Base-by-base conservation (phyloP, 352 stramenopile genomes). In the Elongisporangium senticosum region DNA sequence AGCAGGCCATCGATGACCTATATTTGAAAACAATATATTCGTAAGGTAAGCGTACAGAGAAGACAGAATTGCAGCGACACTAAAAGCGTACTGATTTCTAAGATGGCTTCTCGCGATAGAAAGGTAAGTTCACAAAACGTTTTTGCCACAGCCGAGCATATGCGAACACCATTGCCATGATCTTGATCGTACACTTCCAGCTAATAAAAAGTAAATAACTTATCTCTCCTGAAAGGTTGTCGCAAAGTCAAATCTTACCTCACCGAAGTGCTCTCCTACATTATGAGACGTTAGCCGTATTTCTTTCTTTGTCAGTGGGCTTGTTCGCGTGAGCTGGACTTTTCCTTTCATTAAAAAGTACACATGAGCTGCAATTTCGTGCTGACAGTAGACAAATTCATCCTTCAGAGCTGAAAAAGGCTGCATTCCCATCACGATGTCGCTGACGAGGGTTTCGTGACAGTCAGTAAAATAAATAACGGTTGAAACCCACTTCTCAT, bases 271-370 rank as follows among this genome's bases (percentile, higher is more conserved):
- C 21, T 91, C 76, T 11, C 85, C 85, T 20, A 80, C 50, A 0
- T 24, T 55, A 48, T 90, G 66, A 8, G 72, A 68, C 1, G 71
- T 65, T 8, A 94, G 54, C 20, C 71, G 69, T 23, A 67, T 63
- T 19, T 94, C 85, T 14, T 71, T 73, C 19, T 72, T 79, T 0
- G 61, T 69, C 13, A 56, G 64, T 2, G 71, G 58, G 11, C 75
- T 66, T 22, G 79, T 75, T 58, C 87, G 88, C 33, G 83, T 82
- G 7, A 94, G 58, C 24, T 75, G 61, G 14, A 88, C 53, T 52
- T 90, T 88, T 33, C 85, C 85, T 47, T 94, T 94, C 19, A 89
- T 62, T 21, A 92, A 52, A 21, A 94, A 94, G 63, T 91, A 94
- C 10, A 94, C 81, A 49, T 94, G 85, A 3, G 81, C 81, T 1